Conservation (phyloP, 1,284 basidiomycete genomes). For the Polyporus tsugae region DNA sequence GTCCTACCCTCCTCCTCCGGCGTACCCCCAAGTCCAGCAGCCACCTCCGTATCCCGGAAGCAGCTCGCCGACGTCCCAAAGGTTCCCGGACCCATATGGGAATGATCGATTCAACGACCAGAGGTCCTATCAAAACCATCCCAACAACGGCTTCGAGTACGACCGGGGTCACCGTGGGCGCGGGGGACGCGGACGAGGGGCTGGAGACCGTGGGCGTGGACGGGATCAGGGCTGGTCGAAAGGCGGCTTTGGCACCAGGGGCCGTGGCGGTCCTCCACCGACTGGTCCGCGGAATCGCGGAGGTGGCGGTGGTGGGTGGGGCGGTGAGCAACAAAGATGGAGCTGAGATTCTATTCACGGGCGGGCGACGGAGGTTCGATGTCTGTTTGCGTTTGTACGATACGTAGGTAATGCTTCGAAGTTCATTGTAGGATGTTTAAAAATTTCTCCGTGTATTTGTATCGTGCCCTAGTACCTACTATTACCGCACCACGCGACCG, state of each 20-base stretch:
- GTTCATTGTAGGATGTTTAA: background rate
- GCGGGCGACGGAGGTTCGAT: background rate
- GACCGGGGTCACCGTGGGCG: constrained; percentile 40
- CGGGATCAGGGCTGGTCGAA: constrained; percentile 67
- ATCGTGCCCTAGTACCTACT: background rate
- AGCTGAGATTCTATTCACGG: constrained; percentile 11
- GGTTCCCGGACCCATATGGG: constrained; percentile 2
- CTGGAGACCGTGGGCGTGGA: constrained; percentile 43
- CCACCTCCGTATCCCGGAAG: constrained; percentile 9
- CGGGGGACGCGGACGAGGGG: constrained; percentile 38
- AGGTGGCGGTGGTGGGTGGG: constrained; percentile 32
- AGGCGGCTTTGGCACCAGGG: constrained; percentile 31
- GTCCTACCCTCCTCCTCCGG: constrained; percentile 22
- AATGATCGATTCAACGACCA: constrained; percentile 2
- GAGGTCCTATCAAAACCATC: background rate
- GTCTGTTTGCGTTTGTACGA: background rate
- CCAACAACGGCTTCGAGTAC: background rate
- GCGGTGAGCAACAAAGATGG: constrained; percentile 29
- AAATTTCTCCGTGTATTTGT: constrained; percentile 10
- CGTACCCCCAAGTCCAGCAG: constrained; percentile 9
- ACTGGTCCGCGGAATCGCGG: constrained; percentile 31
- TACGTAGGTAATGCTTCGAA: constrained; percentile 6
- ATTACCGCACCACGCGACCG: background rate
- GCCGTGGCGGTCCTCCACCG: constrained; percentile 32
- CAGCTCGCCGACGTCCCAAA: constrained; percentile 11